phyloP scores from a whole-genome alignment of 306 rosid species.

The Cyamopsis tetragonoloba region DNA sequence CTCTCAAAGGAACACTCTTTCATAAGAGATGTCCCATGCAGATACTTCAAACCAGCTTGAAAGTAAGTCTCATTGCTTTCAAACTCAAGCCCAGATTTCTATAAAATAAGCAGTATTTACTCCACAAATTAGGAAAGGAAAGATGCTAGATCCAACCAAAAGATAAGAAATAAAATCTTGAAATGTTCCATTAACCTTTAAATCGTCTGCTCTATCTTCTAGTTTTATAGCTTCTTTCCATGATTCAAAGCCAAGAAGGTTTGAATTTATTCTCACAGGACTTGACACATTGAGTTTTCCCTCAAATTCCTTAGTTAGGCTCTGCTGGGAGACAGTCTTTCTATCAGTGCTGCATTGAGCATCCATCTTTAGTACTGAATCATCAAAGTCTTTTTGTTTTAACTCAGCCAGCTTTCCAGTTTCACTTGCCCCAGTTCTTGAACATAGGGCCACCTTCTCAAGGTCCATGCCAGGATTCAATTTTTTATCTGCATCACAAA shows the following conservation, averaged over 20 bases:
- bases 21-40: conserved; percentile 65
- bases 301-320: conserved; percentile 37
- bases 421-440: conserved; percentile 40
- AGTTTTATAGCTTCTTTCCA: conserved; percentile 62
- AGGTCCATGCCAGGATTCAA: conserved; percentile 28
- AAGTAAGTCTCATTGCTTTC: conserved; percentile 83
- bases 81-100: conserved; percentile 64
- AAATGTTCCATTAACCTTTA: conserved; percentile 53
- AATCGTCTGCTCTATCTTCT: conserved; percentile 57
- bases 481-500: conserved; percentile 27
- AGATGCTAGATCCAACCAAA: conserved; percentile 20
- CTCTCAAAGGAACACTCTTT: conserved; percentile 50
- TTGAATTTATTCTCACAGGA: conserved; percentile 39
- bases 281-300: conserved; percentile 39
- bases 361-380: conserved; percentile 35
- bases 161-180: conserved; percentile 26
- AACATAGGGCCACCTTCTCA: conserved; percentile 37
- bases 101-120: conserved; percentile 18
- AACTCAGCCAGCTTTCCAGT: conserved; percentile 36
- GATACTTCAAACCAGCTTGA: conserved; percentile 85
- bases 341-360: conserved; percentile 31
- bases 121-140: conserved; percentile 8
- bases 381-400: conserved; percentile 36
- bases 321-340: conserved; percentile 28
- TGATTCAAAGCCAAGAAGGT: conserved; percentile 38